Evolutionary conservation across 2,329 filamentous ascomycete genomes (phyloP).

Genomic region (Penicillium sp.): DNA sequence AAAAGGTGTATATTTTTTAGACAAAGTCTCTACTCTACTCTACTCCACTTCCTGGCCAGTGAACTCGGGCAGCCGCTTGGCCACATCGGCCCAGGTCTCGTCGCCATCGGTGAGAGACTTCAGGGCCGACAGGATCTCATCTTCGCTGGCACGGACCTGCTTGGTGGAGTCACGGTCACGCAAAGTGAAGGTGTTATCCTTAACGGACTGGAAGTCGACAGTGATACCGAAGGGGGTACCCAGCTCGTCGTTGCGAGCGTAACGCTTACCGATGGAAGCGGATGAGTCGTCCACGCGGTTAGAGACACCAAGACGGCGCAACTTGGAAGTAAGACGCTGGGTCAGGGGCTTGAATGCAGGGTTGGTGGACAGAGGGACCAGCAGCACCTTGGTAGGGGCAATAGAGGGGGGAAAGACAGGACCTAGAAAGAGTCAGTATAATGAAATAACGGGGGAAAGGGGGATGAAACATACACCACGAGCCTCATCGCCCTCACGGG

Average conservation of each 20-base stretch:
- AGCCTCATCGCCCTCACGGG: slow-evolving; percentile 76
- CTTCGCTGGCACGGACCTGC: slow-evolving; percentile 82
- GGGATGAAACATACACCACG: slow-evolving; percentile 70
- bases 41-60: slow-evolving; percentile 67
- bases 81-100: slow-evolving; percentile 68
- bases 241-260: slow-evolving; percentile 91
- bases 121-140: slow-evolving; percentile 75
- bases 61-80: slow-evolving; percentile 78
- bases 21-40: slow-evolving; percentile 13
- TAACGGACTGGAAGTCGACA: slow-evolving; percentile 90
- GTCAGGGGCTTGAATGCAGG: slow-evolving; percentile 76
- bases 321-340: slow-evolving; percentile 68
- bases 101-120: slow-evolving; percentile 62
- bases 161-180: slow-evolving; percentile 87
- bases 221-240: slow-evolving; percentile 93
- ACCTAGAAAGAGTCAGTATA: slow-evolving; percentile 47
- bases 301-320: slow-evolving; percentile 74
- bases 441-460: too few species aligned
- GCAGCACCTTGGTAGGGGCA: slow-evolving; percentile 92
- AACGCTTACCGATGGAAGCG: slow-evolving; percentile 91
- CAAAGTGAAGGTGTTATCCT: slow-evolving; percentile 83
- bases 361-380: slow-evolving; percentile 84
- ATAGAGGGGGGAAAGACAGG: slow-evolving; percentile 73
- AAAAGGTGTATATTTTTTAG: slow-evolving; percentile 20
- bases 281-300: slow-evolving; percentile 87